These are phyloP conservation scores for Polyrhizophydium stewartii DNA, from an alignment of 371 early-diverging fungal genomes.

Conservation along the genomic window DNA sequence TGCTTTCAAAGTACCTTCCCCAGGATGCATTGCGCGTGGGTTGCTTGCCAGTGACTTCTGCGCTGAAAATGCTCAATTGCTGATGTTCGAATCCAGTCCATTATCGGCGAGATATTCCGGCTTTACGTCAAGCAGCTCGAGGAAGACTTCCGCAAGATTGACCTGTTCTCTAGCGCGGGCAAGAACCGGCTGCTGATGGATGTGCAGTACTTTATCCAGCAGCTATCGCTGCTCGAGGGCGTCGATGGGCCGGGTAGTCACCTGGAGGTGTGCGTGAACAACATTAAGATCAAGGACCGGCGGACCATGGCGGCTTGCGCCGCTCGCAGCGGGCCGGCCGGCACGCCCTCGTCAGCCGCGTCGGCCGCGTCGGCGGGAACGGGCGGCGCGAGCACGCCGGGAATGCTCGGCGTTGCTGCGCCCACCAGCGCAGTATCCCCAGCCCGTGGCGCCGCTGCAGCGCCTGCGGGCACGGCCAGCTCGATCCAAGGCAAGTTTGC, in stretches of 20 bases:
- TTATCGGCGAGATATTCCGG: conserved; percentile 59
- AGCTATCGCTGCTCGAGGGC: conserved; percentile 63
- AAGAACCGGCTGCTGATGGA: conserved; percentile 77
- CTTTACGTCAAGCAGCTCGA: conserved; percentile 70
- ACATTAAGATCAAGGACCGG: conserved; percentile 52
- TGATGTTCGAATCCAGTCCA: background rate
- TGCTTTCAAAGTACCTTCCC: conserved; percentile 75
- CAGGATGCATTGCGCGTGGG: conserved; percentile 60
- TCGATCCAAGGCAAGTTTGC: conserved; percentile 9
- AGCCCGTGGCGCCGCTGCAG: background rate
- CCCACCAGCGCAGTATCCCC: background rate
- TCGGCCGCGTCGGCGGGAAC: background rate
- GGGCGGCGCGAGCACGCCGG: background rate
- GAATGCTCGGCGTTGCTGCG: background rate
- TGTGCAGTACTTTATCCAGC: conserved; percentile 61
- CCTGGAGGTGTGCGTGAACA: conserved; percentile 74
- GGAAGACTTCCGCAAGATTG: conserved; percentile 60
- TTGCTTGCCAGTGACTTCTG: background rate
- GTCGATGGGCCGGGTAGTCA: conserved; percentile 68
- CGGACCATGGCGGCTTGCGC: conserved; percentile 8
- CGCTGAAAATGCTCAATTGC: background rate
- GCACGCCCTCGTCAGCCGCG: background rate
- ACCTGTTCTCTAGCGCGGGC: conserved; percentile 66
- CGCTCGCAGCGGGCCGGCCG: background rate
- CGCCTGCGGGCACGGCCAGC: background rate